Conservation (phyloP, 1,139 yeast species). For the Candida dubliniensis region DNA sequence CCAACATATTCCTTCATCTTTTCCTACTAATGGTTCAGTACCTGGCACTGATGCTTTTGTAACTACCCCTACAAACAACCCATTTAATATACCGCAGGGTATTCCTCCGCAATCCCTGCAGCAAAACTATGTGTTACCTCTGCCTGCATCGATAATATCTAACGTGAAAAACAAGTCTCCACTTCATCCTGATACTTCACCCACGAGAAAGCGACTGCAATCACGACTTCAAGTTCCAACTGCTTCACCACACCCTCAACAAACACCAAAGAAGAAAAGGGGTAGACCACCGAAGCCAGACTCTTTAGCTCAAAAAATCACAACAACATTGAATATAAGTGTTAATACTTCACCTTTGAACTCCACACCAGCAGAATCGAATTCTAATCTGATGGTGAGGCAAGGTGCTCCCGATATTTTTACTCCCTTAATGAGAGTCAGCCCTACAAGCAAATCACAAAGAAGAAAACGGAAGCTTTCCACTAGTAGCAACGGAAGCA, state of each 20-base stretch:
- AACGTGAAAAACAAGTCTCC: conserved; percentile 3
- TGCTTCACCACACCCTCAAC: conserved; percentile 5
- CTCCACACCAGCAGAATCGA: conserved; percentile 36
- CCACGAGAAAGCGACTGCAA: not conserved
- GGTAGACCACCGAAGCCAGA: conserved; percentile 51
- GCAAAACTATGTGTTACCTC: conserved; percentile 3
- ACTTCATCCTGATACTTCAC: not conserved
- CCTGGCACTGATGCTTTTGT: not conserved
- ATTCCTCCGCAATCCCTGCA: conserved; percentile 5
- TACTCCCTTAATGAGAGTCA: conserved; percentile 49
- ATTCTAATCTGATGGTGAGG: conserved; percentile 40
- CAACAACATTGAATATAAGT: conserved; percentile 45
- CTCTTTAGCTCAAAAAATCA: conserved; percentile 40
- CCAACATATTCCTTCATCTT: not conserved
- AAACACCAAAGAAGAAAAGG: conserved; percentile 39
- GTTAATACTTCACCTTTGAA: conserved; percentile 39
- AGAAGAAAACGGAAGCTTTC: conserved; percentile 18
- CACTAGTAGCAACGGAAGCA: not conserved
- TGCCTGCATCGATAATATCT: conserved; percentile 1
- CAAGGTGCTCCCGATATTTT: conserved; percentile 48
- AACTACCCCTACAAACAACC: not conserved
- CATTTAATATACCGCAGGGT: conserved; percentile 3
- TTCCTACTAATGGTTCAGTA: not conserved
- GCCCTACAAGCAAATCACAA: conserved; percentile 28
- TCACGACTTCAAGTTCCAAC: not conserved